Evolutionary conservation across 2,329 filamentous ascomycete species (phyloP).

Genomic region (Plenodomus tracheiphilus): DNA sequence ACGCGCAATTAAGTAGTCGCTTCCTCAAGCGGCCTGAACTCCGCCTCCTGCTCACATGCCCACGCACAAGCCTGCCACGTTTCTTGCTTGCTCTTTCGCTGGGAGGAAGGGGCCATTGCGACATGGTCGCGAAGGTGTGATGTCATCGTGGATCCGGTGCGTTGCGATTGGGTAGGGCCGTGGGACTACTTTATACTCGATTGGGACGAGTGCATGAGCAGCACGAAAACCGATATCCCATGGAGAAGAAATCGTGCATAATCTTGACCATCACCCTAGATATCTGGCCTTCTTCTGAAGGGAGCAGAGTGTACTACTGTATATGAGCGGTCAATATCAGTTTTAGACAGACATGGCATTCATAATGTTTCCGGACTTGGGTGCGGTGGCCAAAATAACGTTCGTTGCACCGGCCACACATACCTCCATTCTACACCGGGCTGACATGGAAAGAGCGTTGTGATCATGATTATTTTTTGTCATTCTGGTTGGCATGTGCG

Average conservation of each 20-base stretch:
- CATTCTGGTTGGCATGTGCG: not conserved
- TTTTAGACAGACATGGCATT: no score
- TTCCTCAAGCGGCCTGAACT: conserved; percentile 1
- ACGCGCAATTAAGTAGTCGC: conserved; percentile 2
- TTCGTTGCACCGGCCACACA: no score
- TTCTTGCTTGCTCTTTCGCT: conserved; percentile 9
- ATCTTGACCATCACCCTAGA: not conserved
- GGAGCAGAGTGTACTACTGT: no score
- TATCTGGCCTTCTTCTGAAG: no score
- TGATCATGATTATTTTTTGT: not conserved
- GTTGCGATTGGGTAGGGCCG: conserved; percentile 7
- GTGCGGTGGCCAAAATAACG: no score
- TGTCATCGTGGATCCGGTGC: conserved; percentile 10
- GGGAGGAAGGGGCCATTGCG: conserved; percentile 14
- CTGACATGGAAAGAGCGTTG: not conserved
- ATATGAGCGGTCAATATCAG: no score
- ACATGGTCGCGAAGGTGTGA: conserved; percentile 13
- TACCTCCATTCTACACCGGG: no score
- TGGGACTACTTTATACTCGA: not conserved
- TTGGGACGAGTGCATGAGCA: not conserved
- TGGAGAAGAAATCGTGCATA: not conserved
- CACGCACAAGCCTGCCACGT: conserved; percentile 9
- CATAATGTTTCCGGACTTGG: no score
- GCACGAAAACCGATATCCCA: not conserved
- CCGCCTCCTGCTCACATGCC: conserved; percentile 3